Percentiles rank a stretch among this genome's conserved stretches.
These are phyloP conservation scores for Cylindrotheca closterium DNA, from an alignment of 108 stramenopile species.

Conservation along the genomic window DNA sequence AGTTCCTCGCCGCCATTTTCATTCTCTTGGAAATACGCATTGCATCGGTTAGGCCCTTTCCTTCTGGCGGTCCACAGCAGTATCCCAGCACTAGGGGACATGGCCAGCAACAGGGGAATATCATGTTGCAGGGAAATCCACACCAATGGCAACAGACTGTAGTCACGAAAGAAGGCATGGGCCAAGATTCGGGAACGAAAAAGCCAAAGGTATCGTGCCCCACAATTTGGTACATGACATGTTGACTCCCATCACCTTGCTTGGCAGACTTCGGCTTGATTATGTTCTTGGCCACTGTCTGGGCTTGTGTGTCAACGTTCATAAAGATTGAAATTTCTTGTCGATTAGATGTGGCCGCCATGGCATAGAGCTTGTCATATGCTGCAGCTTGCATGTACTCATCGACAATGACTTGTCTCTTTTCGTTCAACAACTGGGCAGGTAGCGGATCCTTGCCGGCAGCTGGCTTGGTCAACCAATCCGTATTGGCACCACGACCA, in stretches of 20 bases:
- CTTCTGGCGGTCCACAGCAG: conserved; percentile 4
- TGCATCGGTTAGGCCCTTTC: conserved; percentile 1
- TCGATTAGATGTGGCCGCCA: conserved; percentile 1
- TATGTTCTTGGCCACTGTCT: conserved; percentile 5
- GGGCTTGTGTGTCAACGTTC: background rate
- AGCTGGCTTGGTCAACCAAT: background rate
- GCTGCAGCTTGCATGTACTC: conserved; percentile 3
- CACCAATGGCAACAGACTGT: conserved; percentile 4
- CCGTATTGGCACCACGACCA: conserved; percentile 3
- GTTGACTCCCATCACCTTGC: no score
- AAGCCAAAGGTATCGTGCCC: conserved; percentile 2
- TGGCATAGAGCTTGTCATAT: conserved; percentile 12
- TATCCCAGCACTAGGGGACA: conserved; percentile 1
- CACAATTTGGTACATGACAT: background rate
- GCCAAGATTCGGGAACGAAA: conserved; percentile 1
- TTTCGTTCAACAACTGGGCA: background rate
- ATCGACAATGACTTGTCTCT: background rate
- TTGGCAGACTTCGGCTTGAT: background rate
- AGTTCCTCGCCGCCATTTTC: background rate
- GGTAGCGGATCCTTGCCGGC: background rate
- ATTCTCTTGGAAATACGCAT: background rate
- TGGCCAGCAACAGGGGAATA: conserved; percentile 1
- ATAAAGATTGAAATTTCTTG: background rate
- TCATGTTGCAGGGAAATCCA: conserved; percentile 7
- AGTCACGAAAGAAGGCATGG: background rate